Conservation (phyloP, 306 rosid species). For the Canavalia ensiformis region DNA sequence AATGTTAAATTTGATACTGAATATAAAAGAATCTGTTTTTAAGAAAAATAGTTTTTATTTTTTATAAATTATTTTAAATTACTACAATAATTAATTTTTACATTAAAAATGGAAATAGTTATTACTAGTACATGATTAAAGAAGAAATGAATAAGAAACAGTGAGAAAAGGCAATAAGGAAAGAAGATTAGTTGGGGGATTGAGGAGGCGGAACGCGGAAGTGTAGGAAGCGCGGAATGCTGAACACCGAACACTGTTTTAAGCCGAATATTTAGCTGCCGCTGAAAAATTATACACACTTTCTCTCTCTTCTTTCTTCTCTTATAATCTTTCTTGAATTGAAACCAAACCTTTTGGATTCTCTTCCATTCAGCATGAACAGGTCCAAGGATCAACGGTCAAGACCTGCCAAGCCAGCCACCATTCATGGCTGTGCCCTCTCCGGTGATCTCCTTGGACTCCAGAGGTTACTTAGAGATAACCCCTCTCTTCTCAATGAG, state of each 20-base stretch:
- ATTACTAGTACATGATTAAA: neutral
- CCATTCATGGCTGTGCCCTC: constrained; percentile 82
- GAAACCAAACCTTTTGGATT: neutral
- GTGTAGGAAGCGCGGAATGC: constrained; percentile 26
- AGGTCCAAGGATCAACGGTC: constrained; percentile 70
- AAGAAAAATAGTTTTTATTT: too few relatives aligned
- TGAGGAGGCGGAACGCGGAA: constrained; percentile 34
- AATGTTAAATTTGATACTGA: too few relatives aligned
- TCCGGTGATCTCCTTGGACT: constrained; percentile 78
- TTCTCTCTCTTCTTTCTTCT: constrained; percentile 30
- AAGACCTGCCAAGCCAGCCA: constrained; percentile 74
- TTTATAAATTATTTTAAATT: too few relatives aligned
- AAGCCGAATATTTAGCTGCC: constrained; percentile 22
- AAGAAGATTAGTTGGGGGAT: neutral
- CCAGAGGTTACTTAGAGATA: constrained; percentile 78
- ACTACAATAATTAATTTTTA: too few relatives aligned
- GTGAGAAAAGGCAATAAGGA: neutral
- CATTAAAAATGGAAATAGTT: too few relatives aligned
- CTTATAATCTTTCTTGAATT: neutral
- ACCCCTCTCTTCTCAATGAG: constrained; percentile 83
- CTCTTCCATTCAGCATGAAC: constrained; percentile 59
- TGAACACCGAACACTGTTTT: constrained; percentile 19
- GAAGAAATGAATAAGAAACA: neutral
- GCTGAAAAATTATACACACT: neutral
- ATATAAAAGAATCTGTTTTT: too few relatives aligned